Percentiles rank a stretch among this genome's conserved stretches.
Conservation (phyloP, 257 asterid genomes). For the Capsicum rhomboideum region DNA sequence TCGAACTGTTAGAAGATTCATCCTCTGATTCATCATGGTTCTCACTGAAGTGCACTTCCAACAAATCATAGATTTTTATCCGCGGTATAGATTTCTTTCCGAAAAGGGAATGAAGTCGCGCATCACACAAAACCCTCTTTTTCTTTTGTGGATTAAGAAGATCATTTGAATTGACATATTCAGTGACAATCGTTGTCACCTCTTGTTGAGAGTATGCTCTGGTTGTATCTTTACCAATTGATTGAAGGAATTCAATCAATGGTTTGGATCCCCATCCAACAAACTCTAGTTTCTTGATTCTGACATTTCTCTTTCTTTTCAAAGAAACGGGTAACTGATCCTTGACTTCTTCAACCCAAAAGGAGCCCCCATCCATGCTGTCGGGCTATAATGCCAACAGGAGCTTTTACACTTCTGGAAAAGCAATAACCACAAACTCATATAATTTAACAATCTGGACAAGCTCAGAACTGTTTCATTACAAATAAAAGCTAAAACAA, state of each 20-base stretch:
- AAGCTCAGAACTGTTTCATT: not conserved
- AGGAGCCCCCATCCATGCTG: constrained; percentile 41
- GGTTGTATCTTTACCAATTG: constrained; percentile 58
- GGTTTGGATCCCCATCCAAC: constrained; percentile 79
- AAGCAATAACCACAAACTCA: not conserved
- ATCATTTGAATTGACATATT: constrained; percentile 43
- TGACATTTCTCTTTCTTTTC: constrained; percentile 58
- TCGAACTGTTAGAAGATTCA: constrained; percentile 40
- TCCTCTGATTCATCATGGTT: constrained; percentile 60
- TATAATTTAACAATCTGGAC: not conserved
- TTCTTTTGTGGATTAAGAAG: constrained; percentile 57
- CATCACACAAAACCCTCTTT: constrained; percentile 68
- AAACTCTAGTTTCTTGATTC: constrained; percentile 45
- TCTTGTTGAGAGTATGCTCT: constrained; percentile 42
- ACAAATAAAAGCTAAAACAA: not conserved
- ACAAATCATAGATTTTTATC: constrained; percentile 45
- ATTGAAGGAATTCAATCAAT: constrained; percentile 69
- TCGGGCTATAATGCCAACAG: not conserved
- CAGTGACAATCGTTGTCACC: constrained; percentile 38
- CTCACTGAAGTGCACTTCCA: constrained; percentile 80
- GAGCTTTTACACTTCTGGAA: not conserved
- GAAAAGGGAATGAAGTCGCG: constrained; percentile 53
- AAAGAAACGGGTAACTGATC: constrained; percentile 17
- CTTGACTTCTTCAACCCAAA: constrained; percentile 60
- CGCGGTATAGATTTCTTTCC: constrained; percentile 52